These are phyloP conservation scores for Ganoderma meredithae DNA, from an alignment of 1,284 basidiomycete species.

Conservation along the genomic window DNA sequence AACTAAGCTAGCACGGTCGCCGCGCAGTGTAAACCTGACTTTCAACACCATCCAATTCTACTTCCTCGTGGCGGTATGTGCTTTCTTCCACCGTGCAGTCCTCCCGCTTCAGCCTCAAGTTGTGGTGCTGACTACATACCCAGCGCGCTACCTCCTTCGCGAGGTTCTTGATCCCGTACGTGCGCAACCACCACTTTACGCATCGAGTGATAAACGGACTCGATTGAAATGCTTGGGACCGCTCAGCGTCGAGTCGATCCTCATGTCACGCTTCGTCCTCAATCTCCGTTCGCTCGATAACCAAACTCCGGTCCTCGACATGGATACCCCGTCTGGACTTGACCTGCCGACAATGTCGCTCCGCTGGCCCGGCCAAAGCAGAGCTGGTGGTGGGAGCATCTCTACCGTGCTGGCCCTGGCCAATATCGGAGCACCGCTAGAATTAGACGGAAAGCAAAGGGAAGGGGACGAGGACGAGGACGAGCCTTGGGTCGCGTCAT, in stretches of 20 bases:
- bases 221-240: not conserved
- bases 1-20: not conserved
- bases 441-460: not conserved
- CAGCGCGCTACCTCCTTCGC: no score
- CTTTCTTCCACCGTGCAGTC: no score
- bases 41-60: not conserved
- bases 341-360: not conserved
- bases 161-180: no score
- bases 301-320: not conserved
- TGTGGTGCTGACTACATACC: not conserved
- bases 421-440: not conserved
- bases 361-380: not conserved
- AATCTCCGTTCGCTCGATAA: no score
- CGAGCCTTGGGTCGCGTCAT: not conserved
- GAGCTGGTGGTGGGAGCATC: not conserved
- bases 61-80: no score
- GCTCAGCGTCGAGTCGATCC: no score
- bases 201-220: not conserved
- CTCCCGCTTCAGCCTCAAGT: no score
- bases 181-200: not conserved
- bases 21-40: not conserved
- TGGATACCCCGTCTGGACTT: not conserved
- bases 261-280: no score
- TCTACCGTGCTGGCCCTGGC: not conserved
- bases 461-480: not conserved